These are phyloP conservation scores for Exserohilum rostratum DNA, from an alignment of 2,329 filamentous ascomycete species.

Conservation along the genomic window DNA sequence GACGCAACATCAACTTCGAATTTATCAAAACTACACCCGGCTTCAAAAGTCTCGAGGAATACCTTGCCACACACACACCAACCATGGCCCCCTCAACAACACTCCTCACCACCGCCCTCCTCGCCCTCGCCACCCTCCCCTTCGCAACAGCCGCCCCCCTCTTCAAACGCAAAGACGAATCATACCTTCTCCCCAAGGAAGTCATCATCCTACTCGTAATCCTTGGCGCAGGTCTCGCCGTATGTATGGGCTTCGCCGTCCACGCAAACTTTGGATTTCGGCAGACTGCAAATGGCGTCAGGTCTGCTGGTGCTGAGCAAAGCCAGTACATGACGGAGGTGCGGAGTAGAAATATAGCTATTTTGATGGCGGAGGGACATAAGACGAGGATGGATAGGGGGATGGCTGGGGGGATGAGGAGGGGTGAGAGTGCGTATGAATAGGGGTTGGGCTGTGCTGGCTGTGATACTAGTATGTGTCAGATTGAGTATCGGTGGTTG, in stretches of 20 bases:
- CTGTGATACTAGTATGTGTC: too few species aligned
- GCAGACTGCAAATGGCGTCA: conserved; percentile 13
- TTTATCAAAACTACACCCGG: not conserved
- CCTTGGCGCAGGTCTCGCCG: conserved; percentile 18
- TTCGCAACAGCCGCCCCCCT: conserved; percentile 4
- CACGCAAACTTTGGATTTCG: conserved; percentile 24
- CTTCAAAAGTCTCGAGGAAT: not conserved
- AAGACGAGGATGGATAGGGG: not conserved
- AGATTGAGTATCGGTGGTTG: too few species aligned
- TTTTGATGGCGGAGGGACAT: conserved; percentile 18
- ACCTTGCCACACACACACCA: not conserved
- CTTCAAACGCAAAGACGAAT: conserved; percentile 19
- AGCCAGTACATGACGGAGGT: conserved; percentile 33
- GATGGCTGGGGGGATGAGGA: not conserved
- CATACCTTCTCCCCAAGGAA: conserved; percentile 19
- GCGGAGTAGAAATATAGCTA: conserved; percentile 18
- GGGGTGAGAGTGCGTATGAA: not conserved
- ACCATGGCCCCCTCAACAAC: not conserved
- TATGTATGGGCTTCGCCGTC: conserved; percentile 27
- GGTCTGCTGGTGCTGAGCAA: conserved; percentile 18
- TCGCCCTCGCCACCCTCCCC: not conserved
- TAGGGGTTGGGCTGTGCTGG: not conserved
- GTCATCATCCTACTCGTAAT: conserved; percentile 32
- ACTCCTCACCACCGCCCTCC: not conserved
- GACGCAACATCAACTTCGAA: not conserved